Evolutionary conservation across 768 basidiomycete species (phyloP).

Genomic region (Lactifluus rugatus): DNA sequence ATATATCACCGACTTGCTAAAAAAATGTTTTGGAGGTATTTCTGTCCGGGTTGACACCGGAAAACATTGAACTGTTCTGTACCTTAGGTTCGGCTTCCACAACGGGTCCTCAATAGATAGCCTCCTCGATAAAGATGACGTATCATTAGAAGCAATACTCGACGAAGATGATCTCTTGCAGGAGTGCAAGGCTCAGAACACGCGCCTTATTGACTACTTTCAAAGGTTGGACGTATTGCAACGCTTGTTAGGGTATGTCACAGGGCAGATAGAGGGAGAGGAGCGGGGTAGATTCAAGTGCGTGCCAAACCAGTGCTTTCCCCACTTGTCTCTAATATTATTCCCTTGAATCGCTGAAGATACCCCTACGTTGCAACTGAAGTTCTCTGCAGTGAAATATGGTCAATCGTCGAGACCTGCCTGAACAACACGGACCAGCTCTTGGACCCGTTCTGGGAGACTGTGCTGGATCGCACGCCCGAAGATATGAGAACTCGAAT

Average conservation of each 20-base stretch:
- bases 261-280: conserved; percentile 75
- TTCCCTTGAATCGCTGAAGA: conserved; percentile 34
- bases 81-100: conserved; percentile 75
- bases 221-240: conserved; percentile 73
- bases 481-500: conserved; percentile 84
- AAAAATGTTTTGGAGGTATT: conserved; percentile 21
- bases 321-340: conserved; percentile 16
- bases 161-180: conserved; percentile 91
- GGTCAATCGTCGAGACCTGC: conserved; percentile 89
- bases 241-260: conserved; percentile 74
- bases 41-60: neutral
- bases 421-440: conserved; percentile 61
- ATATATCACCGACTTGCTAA: neutral
- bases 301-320: conserved; percentile 26
- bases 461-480: conserved; percentile 64
- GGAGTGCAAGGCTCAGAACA: conserved; percentile 94
- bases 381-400: conserved; percentile 91
- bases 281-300: conserved; percentile 77
- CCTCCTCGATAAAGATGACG: conserved; percentile 83
- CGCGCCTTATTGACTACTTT: conserved; percentile 80
- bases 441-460: conserved; percentile 87
- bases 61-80: neutral
- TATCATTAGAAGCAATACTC: conserved; percentile 81
- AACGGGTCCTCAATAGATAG: conserved; percentile 85
- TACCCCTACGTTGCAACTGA: conserved; percentile 92